phyloP scores from a whole-genome alignment of 768 basidiomycete species.

The Suillus cothurnatus region DNA sequence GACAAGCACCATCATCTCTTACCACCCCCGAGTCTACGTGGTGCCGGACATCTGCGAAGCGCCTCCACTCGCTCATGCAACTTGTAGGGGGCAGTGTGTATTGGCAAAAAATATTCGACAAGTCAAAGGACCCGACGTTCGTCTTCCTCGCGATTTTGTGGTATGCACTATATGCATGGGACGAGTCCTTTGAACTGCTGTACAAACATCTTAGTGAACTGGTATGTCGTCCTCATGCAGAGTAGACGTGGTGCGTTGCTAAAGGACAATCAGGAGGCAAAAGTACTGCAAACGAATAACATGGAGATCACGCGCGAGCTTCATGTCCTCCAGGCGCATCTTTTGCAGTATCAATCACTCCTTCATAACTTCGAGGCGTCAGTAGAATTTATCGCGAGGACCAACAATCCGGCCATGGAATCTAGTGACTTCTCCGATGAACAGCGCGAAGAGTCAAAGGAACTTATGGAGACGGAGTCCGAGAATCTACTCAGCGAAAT shows the following conservation, averaged over 20 bases:
- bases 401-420: constrained; percentile 51
- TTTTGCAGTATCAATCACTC: constrained; percentile 56
- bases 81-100: constrained; percentile 36
- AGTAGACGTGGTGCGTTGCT: neutral
- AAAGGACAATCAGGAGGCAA: constrained; percentile 41
- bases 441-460: constrained; percentile 24
- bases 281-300: constrained; percentile 42
- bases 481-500: constrained; percentile 33
- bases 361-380: constrained; percentile 55
- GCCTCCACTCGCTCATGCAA: constrained; percentile 30
- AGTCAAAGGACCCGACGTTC: constrained; percentile 52
- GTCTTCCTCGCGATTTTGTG: constrained; percentile 54
- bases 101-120: constrained; percentile 27
- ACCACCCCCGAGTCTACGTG: constrained; percentile 27
- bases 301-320: constrained; percentile 49
- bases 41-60: constrained; percentile 21
- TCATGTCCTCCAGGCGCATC: constrained; percentile 58
- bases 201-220: constrained; percentile 52
- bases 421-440: constrained; percentile 16
- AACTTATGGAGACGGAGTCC: constrained; percentile 50
- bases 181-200: constrained; percentile 57
- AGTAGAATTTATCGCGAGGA: constrained; percentile 48
- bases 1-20: constrained; percentile 30
- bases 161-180: constrained; percentile 66
- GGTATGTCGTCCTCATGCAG: constrained; percentile 35